These are phyloP conservation scores for Scheffersomyces amazonensis DNA, from an alignment of 805 yeast species.

Conservation along the genomic window DNA sequence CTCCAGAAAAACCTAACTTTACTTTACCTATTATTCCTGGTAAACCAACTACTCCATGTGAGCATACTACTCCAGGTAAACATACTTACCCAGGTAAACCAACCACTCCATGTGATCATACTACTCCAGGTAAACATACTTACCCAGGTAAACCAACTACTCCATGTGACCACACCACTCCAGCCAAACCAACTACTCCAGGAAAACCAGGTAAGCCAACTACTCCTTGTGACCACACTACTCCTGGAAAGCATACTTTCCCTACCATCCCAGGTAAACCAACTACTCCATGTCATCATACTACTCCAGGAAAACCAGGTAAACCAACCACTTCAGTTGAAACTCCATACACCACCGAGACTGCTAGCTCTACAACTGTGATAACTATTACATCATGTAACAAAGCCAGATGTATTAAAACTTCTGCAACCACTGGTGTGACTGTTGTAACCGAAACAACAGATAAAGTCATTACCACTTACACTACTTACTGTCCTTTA, in stretches of 20 bases:
- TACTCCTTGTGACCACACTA: no score
- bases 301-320: background rate
- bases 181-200: background rate
- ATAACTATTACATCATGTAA: constrained; percentile 35
- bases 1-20: background rate
- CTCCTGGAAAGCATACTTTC: background rate
- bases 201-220: background rate
- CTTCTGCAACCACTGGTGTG: constrained; percentile 32
- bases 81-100: background rate
- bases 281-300: background rate
- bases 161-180: no score
- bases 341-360: constrained; percentile 7
- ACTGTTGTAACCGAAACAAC: constrained; percentile 19
- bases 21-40: background rate
- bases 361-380: constrained; percentile 21
- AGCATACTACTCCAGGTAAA: background rate
- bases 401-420: constrained; percentile 23
- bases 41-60: no score
- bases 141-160: constrained; percentile 1
- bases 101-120: no score
- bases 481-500: constrained; percentile 27
- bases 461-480: constrained; percentile 12
- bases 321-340: constrained; percentile 1
- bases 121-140: background rate
- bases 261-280: no score